These are phyloP conservation scores for Metschnikowia kunwiensis DNA, from an alignment of 805 yeast species.

Conservation along the genomic window DNA sequence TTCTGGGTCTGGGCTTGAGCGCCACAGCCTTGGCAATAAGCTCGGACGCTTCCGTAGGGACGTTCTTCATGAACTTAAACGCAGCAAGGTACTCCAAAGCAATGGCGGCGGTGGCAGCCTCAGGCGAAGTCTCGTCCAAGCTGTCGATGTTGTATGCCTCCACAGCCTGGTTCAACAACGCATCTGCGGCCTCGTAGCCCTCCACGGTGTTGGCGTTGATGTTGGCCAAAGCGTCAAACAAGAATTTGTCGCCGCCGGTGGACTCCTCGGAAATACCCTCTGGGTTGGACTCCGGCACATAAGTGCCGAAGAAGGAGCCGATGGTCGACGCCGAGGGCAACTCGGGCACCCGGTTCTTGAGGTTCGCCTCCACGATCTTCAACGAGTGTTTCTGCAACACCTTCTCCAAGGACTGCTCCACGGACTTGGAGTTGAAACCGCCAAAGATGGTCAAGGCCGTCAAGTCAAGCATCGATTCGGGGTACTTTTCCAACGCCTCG, in stretches of 20 bases:
- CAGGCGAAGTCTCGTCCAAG: constrained; percentile 33
- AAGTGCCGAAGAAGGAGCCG: constrained; percentile 87
- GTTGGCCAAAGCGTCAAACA: constrained; percentile 62
- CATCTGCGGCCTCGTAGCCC: constrained; percentile 61
- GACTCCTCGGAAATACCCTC: constrained; percentile 48
- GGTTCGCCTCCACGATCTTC: constrained; percentile 60
- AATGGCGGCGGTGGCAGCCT: constrained; percentile 50
- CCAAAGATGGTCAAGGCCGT: constrained; percentile 86
- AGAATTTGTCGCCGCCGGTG: constrained; percentile 60
- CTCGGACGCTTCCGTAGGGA: constrained; percentile 59
- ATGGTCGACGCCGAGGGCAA: constrained; percentile 83
- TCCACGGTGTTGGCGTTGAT: constrained; percentile 50
- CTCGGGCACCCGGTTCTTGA: constrained; percentile 47
- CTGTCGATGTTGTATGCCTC: constrained; percentile 39
- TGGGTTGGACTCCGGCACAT: constrained; percentile 53
- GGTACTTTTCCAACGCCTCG: constrained; percentile 73
- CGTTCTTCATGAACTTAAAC: constrained; percentile 76
- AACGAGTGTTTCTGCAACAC: constrained; percentile 79
- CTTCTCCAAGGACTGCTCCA: constrained; percentile 82
- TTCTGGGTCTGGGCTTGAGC: constrained; percentile 72
- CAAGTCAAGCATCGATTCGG: constrained; percentile 86
- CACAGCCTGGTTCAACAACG: constrained; percentile 57
- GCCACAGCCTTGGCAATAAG: constrained; percentile 64
- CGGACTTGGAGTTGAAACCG: constrained; percentile 72
- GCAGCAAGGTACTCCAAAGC: constrained; percentile 85